Conservation (phyloP, 371 early-diverging fungal genomes). For the Mortierella sp. region DNA sequence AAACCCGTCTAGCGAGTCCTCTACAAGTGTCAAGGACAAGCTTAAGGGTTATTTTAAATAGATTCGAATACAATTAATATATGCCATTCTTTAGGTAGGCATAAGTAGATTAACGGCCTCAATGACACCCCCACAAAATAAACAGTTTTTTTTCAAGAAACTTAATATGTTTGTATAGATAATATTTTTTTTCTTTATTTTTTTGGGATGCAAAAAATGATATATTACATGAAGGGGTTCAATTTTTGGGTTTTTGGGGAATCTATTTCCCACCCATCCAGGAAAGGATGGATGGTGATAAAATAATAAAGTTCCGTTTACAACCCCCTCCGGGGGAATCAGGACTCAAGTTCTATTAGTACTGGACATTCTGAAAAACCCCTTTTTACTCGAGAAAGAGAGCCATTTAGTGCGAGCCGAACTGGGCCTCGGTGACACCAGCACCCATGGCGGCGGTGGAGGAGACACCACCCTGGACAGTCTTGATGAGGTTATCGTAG, state of each 20-base stretch:
- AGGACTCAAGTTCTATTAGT: neutral
- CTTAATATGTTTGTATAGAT: neutral
- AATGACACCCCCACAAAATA: too few relatives aligned
- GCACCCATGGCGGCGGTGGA: conserved; percentile 98
- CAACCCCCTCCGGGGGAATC: conserved; percentile 2
- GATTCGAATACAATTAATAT: neutral
- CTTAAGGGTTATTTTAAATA: conserved; percentile 37
- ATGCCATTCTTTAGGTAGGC: too few relatives aligned
- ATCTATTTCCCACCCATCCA: neutral
- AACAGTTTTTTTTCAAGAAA: too few relatives aligned
- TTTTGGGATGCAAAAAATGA: conserved; percentile 16
- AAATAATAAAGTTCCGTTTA: neutral
- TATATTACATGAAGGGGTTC: conserved; percentile 11
- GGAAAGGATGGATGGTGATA: neutral
- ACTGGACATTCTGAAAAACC: neutral
- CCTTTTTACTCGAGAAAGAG: neutral
- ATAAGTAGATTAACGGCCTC: too few relatives aligned
- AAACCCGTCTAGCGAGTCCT: conserved; percentile 19
- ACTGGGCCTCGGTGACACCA: conserved; percentile 90
- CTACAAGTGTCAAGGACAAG: conserved; percentile 38
- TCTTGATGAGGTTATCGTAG: conserved; percentile 92
- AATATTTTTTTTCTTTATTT: conserved; percentile 1
- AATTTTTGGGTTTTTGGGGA: neutral
- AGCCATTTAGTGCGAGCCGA: conserved; percentile 57
- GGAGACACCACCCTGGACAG: conserved; percentile 94